Evolutionary conservation across 129 eudicot genomes (phyloP), one percentile per base, ranked within the genome.

Genomic region (Escallonia rubra): DNA sequence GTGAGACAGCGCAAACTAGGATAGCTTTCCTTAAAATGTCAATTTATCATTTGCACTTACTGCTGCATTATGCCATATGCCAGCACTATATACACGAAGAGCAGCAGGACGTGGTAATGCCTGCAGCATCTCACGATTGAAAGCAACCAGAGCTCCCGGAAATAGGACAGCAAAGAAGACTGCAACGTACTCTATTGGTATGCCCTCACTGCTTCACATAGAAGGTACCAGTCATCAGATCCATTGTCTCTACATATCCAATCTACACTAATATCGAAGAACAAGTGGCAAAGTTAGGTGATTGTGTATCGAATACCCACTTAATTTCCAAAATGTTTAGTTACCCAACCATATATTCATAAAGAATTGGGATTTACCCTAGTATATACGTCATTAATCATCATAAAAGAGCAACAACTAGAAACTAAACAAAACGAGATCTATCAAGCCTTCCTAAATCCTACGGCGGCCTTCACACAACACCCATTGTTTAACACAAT

Each of bases 101-200:
- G 91, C 75, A 74, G 89, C 74, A 64, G 75, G 38, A 16, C 82
- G 60, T 10, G 95, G 89, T 54, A 83, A 75, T 57, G 82, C 78
- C 83, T 80, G 81, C 76, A 92, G 72, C 52, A 75, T 60, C 65
- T 87, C 96, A 23, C 81, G 50, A 79, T 83, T 82, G 66, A 92
- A 86, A 62, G 98, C 98, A 65, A 92, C 94, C 70, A 88, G 66
- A 68, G 96, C 98, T 66, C 98, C 96, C 15, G 96, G 98, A 82
- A 92, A 88, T 13, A 92, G 75, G 63, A 86, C 82, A 42, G 98
- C 98, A 61, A 80, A 69, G 78, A 92, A 92, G 68, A 92, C 66
- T 43, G 96, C 96, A 66, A 82, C 63, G 82, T 92, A 92, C 83
- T 92, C 98, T 80, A 92, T 72, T 65, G 82, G 98, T 71, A 92